phyloP scores from a whole-genome alignment of 805 yeast genomes.

The Zygosaccharomyces siamensis region DNA sequence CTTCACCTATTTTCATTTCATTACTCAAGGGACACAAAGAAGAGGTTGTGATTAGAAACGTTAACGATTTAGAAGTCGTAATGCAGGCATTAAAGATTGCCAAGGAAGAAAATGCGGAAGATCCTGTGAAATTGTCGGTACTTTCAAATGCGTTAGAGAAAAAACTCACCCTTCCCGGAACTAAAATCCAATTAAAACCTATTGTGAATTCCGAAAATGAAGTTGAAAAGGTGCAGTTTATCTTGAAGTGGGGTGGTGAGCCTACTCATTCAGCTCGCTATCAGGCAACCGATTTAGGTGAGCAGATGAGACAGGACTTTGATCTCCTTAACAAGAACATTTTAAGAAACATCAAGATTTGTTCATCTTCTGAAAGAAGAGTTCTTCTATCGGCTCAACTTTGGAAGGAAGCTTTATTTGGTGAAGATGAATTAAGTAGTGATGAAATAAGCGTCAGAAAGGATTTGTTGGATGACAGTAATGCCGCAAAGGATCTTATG shows the following conservation, averaged over 20 bases:
- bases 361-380: constrained; percentile 89
- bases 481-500: constrained; percentile 97
- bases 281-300: constrained; percentile 94
- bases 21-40: constrained; percentile 90
- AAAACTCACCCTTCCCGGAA: constrained; percentile 88
- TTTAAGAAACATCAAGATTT: constrained; percentile 78
- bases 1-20: constrained; percentile 78
- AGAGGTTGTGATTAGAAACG: constrained; percentile 91
- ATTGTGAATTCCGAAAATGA: constrained; percentile 60
- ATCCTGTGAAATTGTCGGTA: constrained; percentile 66
- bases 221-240: constrained; percentile 92
- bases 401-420: constrained; percentile 70
- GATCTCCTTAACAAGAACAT: constrained; percentile 80
- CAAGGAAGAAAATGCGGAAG: constrained; percentile 73
- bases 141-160: constrained; percentile 80
- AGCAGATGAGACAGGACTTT: constrained; percentile 88
- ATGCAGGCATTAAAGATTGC: constrained; percentile 81
- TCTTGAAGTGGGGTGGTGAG: constrained; percentile 98
- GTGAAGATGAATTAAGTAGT: constrained; percentile 69
- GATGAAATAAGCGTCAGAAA: constrained; percentile 79
- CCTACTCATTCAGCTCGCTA: constrained; percentile 96
- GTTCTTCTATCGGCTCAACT: constrained; percentile 89
- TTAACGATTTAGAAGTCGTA: constrained; percentile 78
- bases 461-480: constrained; percentile 89
- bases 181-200: constrained; percentile 93